Base-by-base conservation (phyloP, 106 monocot genomes). In the Narthecium ossifragum region DNA sequence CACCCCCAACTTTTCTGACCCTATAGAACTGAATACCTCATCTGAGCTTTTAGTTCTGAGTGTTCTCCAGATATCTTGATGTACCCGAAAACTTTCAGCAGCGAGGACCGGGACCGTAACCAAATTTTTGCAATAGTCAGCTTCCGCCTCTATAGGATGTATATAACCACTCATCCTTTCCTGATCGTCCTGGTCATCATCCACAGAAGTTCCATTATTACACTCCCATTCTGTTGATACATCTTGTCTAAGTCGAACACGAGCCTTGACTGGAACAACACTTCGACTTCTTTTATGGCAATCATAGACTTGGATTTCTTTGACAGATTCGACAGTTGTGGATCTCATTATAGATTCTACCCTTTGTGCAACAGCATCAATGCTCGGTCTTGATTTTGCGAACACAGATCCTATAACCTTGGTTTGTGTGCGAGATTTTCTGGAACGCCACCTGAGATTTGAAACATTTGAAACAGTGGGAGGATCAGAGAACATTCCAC, bases 361-460 rank as follows among this genome's bases (percentile, higher is more conserved):
- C 0, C 23, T 46, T 37, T 47, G 26, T 31, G 59, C 2, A 52
- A 48, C 47, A 38, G 51, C 29, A 15, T 26, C 51, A n/a, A n/a
- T n/a, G n/a, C n/a, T n/a, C n/a, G n/a, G n/a, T n/a, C n/a, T n/a
- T 39, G 70, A 48, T 62, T 70, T 81, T 65, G 58, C 37, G 13
- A 31, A 28, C 14, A 26, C 48, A 25, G 41, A 6, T 70, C 72
- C 65, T 32, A 65, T 41, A 29, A 67, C 43, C 63, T 70, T 82
- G 32, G 68, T 71, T 2, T 62, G 78, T 20, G 91, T 85, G 20
- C 91, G 98, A 26, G 82, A 55, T 80, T 73, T 91, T 49, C 68
- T 74, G 37, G 57, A 73, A n/a, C 62, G 75, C 98, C 98, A 99
- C 37, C 60, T 84, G 30, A 87, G 76, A 34, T 30, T 59, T 36